phyloP scores from a whole-genome alignment of 225 moss, liverwort and hornwort genomes.

The Polytrichum formosum region DNA sequence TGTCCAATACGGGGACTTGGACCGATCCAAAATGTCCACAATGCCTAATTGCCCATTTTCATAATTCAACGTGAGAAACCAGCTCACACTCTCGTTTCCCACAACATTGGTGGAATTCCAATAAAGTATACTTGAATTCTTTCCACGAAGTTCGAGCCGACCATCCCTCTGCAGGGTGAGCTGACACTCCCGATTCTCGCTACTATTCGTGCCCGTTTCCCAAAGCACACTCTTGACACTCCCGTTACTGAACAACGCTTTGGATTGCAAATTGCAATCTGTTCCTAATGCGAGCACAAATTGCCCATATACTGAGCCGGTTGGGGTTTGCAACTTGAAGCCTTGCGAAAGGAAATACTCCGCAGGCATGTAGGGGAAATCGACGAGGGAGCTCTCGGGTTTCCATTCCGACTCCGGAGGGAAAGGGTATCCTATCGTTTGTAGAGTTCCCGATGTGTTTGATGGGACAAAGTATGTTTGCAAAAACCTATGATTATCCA shows the following conservation, averaged over 20 bases:
- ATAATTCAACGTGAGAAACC: not conserved
- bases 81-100: not conserved
- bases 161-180: slow-evolving; percentile 8
- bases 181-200: not conserved
- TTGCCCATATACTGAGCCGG: not conserved
- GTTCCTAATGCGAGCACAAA: too few relatives aligned
- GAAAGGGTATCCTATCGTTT: not conserved
- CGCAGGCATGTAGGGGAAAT: not conserved
- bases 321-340: too few relatives aligned
- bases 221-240: not conserved
- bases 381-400: not conserved
- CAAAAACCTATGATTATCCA: too few relatives aligned
- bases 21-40: not conserved
- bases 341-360: not conserved
- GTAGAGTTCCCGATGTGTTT: not conserved
- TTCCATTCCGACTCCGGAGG: not conserved
- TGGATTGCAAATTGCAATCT: not conserved
- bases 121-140: not conserved
- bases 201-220: not conserved
- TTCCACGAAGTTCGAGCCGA: not conserved
- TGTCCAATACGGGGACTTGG: not conserved
- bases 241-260: not conserved
- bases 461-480: not conserved
- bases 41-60: not conserved
- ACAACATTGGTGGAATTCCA: not conserved